Evolutionary conservation across 306 rosid genomes (phyloP).

Genomic region (Quercus robur): DNA sequence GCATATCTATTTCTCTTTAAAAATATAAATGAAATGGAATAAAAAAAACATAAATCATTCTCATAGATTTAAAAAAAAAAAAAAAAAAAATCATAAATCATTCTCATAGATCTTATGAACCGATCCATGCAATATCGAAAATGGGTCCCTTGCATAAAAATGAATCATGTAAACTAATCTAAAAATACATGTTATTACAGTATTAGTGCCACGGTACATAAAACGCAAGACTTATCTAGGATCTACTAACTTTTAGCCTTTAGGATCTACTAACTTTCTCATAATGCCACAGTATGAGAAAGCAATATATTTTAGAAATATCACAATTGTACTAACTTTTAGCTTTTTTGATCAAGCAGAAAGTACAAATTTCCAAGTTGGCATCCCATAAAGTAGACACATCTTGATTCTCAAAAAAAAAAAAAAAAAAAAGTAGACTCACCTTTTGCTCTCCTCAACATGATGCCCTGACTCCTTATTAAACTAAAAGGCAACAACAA

Average conservation of each 20-base stretch:
- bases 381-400: not conserved
- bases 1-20: not conserved
- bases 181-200: not conserved
- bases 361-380: not conserved
- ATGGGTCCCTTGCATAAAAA: not conserved
- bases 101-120: not conserved
- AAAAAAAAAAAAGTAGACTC: too few species aligned
- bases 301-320: not conserved
- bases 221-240: not conserved
- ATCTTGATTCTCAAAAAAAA: not conserved
- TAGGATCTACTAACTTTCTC: not conserved
- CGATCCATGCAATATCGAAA: not conserved
- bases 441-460: conserved; percentile 60
- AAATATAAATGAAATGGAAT: not conserved
- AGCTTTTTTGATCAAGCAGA: not conserved
- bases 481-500: conserved; percentile 44
- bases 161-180: not conserved
- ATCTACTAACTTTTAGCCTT: not conserved
- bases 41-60: not conserved
- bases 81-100: not conserved
- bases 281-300: not conserved
- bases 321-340: not conserved
- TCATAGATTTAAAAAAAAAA: not conserved
- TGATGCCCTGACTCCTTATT: conserved; percentile 69
- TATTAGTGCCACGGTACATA: not conserved